These are phyloP conservation scores for Suillus brevipes DNA, from an alignment of 768 basidiomycete genomes.

Conservation along the genomic window DNA sequence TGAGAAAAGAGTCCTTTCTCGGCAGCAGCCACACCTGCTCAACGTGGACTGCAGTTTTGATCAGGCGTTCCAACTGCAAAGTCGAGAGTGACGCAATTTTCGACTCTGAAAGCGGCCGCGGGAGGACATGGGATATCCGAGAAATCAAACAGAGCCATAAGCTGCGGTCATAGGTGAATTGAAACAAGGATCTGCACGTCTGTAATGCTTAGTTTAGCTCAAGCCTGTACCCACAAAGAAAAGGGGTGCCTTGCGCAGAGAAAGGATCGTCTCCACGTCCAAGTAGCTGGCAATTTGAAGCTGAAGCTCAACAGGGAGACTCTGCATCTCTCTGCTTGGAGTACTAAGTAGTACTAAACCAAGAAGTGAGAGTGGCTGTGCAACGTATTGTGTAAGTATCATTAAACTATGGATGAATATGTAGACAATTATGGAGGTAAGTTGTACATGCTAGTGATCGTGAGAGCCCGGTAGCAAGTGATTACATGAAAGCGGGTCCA, in stretches of 20 bases:
- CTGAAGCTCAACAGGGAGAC: constrained; percentile 22
- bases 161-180: constrained; percentile 17
- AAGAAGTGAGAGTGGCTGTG: background rate
- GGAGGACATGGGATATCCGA: constrained; percentile 15
- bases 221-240: background rate
- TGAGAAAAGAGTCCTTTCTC: constrained; percentile 6
- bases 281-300: constrained; percentile 17
- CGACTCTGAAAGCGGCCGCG: constrained; percentile 16
- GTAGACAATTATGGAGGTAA: background rate
- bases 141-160: constrained; percentile 22
- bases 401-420: background rate
- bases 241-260: constrained; percentile 18
- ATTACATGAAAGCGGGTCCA: background rate
- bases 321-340: background rate
- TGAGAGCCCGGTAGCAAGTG: background rate
- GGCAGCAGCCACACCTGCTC: constrained; percentile 21
- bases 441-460: background rate
- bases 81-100: constrained; percentile 15
- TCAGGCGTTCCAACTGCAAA: constrained; percentile 15
- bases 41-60: constrained; percentile 15
- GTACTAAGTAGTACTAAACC: background rate
- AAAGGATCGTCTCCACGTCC: constrained; percentile 17
- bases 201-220: constrained; percentile 8
- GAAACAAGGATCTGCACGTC: constrained; percentile 26
- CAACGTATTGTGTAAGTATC: background rate